phyloP scores from a whole-genome alignment of 2,329 filamentous ascomycete species.

The Monascus ruber region DNA sequence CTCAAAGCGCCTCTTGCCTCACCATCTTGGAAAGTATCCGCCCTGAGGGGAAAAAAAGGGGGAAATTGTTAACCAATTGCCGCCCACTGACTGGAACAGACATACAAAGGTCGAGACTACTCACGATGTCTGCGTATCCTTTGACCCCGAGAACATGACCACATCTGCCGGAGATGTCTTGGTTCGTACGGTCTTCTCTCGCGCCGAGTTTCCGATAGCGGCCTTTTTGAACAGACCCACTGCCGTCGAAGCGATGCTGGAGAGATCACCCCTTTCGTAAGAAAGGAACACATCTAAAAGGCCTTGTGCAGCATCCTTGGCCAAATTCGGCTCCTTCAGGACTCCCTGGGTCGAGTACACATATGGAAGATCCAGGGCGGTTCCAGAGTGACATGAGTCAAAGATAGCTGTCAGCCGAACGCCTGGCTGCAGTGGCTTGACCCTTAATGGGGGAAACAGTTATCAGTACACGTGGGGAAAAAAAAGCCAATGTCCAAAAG shows the following conservation, averaged over 20 bases:
- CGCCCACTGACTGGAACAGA: too few species aligned
- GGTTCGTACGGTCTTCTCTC: conserved; percentile 69
- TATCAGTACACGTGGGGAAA: not conserved
- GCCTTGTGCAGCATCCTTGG: conserved; percentile 55
- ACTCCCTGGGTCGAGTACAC: conserved; percentile 54
- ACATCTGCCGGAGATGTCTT: conserved; percentile 94
- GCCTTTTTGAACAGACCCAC: conserved; percentile 82
- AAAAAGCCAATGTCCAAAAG: not conserved
- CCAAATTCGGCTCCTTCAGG: conserved; percentile 56
- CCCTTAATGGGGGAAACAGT: conserved; percentile 25
- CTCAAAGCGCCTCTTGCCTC: conserved; percentile 95
- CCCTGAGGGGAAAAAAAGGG: conserved; percentile 40
- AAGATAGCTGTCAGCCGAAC: conserved; percentile 66
- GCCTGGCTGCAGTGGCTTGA: conserved; percentile 66
- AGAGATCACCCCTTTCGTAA: conserved; percentile 73
- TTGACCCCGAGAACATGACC: conserved; percentile 94
- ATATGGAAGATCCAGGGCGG: conserved; percentile 56
- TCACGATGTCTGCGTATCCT: conserved; percentile 71
- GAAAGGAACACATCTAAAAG: conserved; percentile 56
- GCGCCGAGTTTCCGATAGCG: conserved; percentile 62
- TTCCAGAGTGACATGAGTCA: conserved; percentile 57
- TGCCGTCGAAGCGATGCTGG: conserved; percentile 67
- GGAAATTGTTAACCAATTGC: not conserved
- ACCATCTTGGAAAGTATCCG: conserved; percentile 78
- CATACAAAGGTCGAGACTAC: conserved; percentile 2